Base-by-base conservation (phyloP, 768 basidiomycete species). In the Lactarius indigo region DNA sequence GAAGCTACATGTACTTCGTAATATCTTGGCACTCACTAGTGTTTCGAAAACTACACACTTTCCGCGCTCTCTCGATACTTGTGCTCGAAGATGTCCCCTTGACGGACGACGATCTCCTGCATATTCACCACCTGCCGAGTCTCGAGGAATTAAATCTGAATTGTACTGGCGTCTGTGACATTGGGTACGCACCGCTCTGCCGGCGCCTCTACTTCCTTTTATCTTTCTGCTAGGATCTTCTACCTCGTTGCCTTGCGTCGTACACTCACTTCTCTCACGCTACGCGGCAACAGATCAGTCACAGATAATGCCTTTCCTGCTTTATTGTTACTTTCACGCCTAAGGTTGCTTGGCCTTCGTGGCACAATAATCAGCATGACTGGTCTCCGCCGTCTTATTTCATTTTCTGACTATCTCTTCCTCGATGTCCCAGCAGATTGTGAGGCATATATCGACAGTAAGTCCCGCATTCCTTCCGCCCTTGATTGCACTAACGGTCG, bases 291-390 rank as follows among this genome's bases (percentile, higher is more conserved):
- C 68, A 80, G 79, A 17, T 73, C 74, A 57, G 83, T 90, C 72
- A 76, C 82, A 64, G 83, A 88, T 69, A 85, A 86, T 60, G 81
- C 82, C 52, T 76, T 87, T 26, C 81, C 86, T 28, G 85, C 85
- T 54, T 74, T 90, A 57, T 68, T 83, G 7, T 64, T 84, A 23
- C 78, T 88, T 37, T 73, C 72, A 10, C 82, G 78, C 60, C 78
- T 89, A 7, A 73, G 74, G 1, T 82, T 79, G 66, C 78, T 89
- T 30, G 82, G 82, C 5, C 78, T 89, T 44, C 71, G 81, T 17
- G 85, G 79, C 56, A 90, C 88, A 2, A 70, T 76, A 23, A 78
- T 89, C 64, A 76, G 77, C 35, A 89, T 89, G 82, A 72, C 74
- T 2, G 89, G 88, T 3, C 74, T 89, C 33, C 83, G 88, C 33